phyloP scores from a whole-genome alignment of 345 rosid species.

The Hypericum androsaemum region DNA sequence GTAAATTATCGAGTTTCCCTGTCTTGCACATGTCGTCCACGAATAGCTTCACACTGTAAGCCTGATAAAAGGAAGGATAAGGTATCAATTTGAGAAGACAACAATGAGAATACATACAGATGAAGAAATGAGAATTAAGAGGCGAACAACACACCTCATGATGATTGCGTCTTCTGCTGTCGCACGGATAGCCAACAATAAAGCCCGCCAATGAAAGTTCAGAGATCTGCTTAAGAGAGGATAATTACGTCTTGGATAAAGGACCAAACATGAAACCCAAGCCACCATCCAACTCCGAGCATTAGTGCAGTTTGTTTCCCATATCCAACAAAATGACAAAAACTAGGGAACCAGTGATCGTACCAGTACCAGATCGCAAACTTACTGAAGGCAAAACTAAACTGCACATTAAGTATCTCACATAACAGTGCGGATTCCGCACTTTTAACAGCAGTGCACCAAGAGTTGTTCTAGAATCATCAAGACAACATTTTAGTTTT shows the following conservation, averaged over 20 bases:
- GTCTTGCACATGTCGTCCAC: conserved; percentile 52
- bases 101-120: conserved; percentile 3
- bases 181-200: conserved; percentile 60
- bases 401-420: too few species aligned
- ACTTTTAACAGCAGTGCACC: too few species aligned
- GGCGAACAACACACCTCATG: conserved; percentile 31
- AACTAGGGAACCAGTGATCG: too few species aligned
- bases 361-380: too few species aligned
- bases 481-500: too few species aligned
- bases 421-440: too few species aligned
- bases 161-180: conserved; percentile 17
- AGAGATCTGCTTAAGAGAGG: conserved; percentile 38
- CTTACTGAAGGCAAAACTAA: too few species aligned
- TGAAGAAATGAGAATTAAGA: neutral
- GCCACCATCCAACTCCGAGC: too few species aligned
- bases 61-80: conserved; percentile 29
- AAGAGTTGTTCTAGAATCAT: too few species aligned
- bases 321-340: too few species aligned
- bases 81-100: conserved; percentile 1
- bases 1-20: conserved; percentile 46
- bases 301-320: too few species aligned
- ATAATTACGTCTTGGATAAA: conserved; percentile 3
- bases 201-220: conserved; percentile 56
- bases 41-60: conserved; percentile 42
- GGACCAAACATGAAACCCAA: neutral